Base-by-base conservation (phyloP, 176 grass and related monocot species). In the Eleusine indica region DNA sequence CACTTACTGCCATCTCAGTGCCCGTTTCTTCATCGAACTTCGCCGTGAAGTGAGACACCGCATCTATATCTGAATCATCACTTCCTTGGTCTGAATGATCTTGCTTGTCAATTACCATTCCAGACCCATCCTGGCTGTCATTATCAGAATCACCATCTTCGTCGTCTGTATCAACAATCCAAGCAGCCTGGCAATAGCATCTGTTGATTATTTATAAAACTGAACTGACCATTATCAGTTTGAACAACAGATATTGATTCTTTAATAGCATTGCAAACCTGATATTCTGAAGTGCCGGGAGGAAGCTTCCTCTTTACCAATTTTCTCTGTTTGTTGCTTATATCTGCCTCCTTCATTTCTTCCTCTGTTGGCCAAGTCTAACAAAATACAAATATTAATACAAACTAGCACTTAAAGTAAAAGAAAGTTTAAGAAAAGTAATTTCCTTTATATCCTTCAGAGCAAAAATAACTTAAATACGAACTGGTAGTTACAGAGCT, bases 361-460 rank as follows among this genome's bases (percentile, higher is more conserved):
- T 81, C 88, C 79, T 95, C 93, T 0, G 96, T 98, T 30, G 93
- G 96, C 93, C 96, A 98, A 75, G 96, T 98, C 96, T 98, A 87
- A 85, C 62, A 11, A 88, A 87, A 94, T 54, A 70, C 75, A 86
- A 44, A 88, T 75, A 84, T 76, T 78, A 82, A 6, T 62, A 84
- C 47, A 75, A 53, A 57, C 51, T 52, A 82, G 43, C 15, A 68
- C n/a, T 68, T 56, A 66, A 2, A 37, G 3, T 43, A 53, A 79
- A 10, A 61, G 8, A 72, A 1, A 5, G 17, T 21, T 80, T 19
- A 43, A 42, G 2, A n/a, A 51, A 51, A 79, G 15, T 61, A 77
- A 32, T 74, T 84, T 64, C n/a, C 35, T 37, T 42, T 80, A 80
- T 18, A 51, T 3, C 47, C 29, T 63, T 15, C 60, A 63, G 35